Percentiles rank a stretch among this genome's conserved stretches.
phyloP scores from a whole-genome alignment of 2,329 filamentous ascomycete genomes.

The Lecanosticta acicola region DNA sequence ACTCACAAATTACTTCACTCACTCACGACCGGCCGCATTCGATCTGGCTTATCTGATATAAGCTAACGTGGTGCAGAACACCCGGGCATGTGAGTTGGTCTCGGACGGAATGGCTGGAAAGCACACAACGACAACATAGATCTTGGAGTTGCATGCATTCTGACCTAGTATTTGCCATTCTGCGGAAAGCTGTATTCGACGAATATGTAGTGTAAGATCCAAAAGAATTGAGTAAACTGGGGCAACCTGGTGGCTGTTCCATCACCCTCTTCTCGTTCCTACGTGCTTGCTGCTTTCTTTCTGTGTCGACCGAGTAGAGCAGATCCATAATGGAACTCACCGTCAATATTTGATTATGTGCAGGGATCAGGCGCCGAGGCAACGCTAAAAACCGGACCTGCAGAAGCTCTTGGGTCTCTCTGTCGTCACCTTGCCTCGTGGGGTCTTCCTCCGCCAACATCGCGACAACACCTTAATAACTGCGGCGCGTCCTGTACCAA shows the following conservation, averaged over 20 bases:
- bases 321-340: not conserved
- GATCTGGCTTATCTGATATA: constrained; percentile 23
- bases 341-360: not conserved
- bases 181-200: constrained; percentile 21
- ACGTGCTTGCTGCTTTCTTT: not conserved
- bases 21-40: constrained; percentile 10
- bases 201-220: constrained; percentile 20
- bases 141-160: constrained; percentile 15
- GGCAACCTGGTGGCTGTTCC: constrained; percentile 4
- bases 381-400: not conserved
- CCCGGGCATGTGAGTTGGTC: constrained; percentile 11
- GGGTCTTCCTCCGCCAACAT: not conserved
- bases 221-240: constrained; percentile 14
- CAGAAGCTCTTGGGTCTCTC: not conserved
- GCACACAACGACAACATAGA: constrained; percentile 18
- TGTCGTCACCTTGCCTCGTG: not conserved
- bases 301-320: no score
- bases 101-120: constrained; percentile 15
- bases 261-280: not conserved
- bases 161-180: constrained; percentile 16
- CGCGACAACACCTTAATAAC: not conserved
- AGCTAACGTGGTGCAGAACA: constrained; percentile 16
- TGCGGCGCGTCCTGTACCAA: not conserved
- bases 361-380: not conserved
- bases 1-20: constrained; percentile 7